These are phyloP conservation scores for Sclerotinia trifoliorum DNA, from an alignment of 2,329 filamentous ascomycete species.

Conservation along the genomic window DNA sequence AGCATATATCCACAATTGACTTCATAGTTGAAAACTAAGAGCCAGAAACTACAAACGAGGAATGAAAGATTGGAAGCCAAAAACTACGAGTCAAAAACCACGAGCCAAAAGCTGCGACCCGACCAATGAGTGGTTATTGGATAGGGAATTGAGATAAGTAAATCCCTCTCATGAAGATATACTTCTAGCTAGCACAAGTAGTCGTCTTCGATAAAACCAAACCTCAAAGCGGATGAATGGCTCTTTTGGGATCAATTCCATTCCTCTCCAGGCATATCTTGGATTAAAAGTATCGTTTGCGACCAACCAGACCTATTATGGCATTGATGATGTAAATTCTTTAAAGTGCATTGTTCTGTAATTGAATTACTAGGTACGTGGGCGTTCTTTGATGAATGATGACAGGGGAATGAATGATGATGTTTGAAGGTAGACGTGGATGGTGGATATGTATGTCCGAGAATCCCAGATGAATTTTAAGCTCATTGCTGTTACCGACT, in stretches of 20 bases:
- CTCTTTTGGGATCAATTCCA: background rate
- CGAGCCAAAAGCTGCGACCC: background rate
- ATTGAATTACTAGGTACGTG: background rate
- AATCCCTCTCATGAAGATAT: background rate
- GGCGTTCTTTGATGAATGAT: constrained; percentile 3
- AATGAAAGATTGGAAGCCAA: too few relatives aligned
- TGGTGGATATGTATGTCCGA: background rate
- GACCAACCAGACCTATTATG: background rate
- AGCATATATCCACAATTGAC: background rate
- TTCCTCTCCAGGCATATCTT: background rate
- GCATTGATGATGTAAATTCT: constrained; percentile 17
- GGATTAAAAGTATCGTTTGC: background rate
- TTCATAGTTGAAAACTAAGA: background rate
- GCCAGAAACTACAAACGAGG: background rate
- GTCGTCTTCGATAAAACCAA: background rate
- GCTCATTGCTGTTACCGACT: constrained; percentile 7
- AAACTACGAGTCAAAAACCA: background rate
- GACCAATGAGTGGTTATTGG: background rate
- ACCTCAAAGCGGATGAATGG: background rate
- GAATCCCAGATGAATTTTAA: constrained; percentile 7
- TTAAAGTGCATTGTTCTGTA: background rate
- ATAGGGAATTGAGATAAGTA: background rate
- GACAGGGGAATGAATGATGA: background rate
- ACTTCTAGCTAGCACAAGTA: background rate
- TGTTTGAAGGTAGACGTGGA: background rate